Base-by-base conservation (phyloP, 768 basidiomycete species). In the Tulasnella sp. region DNA sequence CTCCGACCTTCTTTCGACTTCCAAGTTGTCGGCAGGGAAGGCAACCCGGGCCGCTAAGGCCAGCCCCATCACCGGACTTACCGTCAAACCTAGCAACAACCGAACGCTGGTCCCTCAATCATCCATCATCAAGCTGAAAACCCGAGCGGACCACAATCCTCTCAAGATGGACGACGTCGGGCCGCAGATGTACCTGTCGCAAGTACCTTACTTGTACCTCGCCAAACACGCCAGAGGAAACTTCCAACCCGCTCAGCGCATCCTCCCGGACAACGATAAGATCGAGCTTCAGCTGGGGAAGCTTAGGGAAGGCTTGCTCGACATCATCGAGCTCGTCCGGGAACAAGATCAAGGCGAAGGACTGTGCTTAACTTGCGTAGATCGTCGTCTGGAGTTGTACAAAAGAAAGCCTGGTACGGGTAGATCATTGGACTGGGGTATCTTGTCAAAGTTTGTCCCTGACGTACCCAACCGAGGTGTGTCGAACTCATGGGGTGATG, bases 111-210 rank as follows among this genome's bases (percentile, higher is more conserved):
- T 84, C n/a, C 80, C 84, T 0, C 80, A 84, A 41, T 79, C 82
- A 0, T 76, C 82, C 8, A 79, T 85, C 67, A 76, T 86, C 39
- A 85, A 87, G 75, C 76, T 86, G n/a, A 82, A 81, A 16, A 86
- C 86, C 2, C 81, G 83, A 40, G 77, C 41, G 72, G 73, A 11
- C 75, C 77, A 74, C 75, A 70, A 70, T 19, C 26, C 63, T 5
- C 26, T 83, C 81, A 40, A 88, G 75, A 90, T 89, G 89, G 80
- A 76, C 36, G 88, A 89, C 14, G 79, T 81, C 1, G 90, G 87
- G 77, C 86, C 87, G 0, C 90, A 91, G 76, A 79, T 91, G 14
- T 88, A 84, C 77, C 83, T 92, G 70, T 90, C 90, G 5, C 87
- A 88, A 77, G 91, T 88, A 0, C 80, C 83, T 79, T 75, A 82